Evolutionary conservation across 2,329 filamentous ascomycete species (phyloP).

Genomic region (Colletotrichum sp.): DNA sequence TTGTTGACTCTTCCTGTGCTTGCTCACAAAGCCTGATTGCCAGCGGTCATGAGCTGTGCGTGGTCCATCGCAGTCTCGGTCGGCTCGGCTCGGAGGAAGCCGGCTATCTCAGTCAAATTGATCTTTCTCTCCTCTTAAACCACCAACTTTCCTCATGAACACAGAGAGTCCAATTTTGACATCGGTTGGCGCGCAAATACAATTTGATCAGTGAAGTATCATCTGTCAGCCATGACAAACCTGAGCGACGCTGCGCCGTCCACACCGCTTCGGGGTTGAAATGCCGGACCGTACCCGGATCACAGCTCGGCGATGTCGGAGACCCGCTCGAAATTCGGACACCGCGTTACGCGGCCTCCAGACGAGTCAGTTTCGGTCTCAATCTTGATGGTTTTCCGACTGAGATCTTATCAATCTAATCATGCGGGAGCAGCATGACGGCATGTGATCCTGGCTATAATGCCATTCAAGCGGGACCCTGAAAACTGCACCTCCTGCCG

Average conservation of each 20-base stretch:
- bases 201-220: background rate
- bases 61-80: background rate
- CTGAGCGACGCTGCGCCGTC: accelerated
- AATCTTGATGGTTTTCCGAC: background rate
- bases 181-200: background rate
- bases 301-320: background rate
- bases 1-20: background rate
- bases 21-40: background rate
- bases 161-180: accelerated
- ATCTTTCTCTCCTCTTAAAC: background rate
- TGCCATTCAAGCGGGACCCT: background rate
- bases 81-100: background rate
- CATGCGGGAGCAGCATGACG: background rate
- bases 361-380: background rate
- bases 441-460: background rate
- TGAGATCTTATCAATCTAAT: background rate
- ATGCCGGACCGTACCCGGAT: background rate
- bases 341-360: background rate
- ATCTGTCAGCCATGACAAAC: background rate
- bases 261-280: background rate
- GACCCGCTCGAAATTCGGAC: background rate
- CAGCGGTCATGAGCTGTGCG: background rate
- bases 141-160: background rate
- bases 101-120: background rate
- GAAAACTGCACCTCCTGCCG: background rate